Base-by-base conservation (phyloP, 371 early-diverging fungal genomes). In the Nematocida ausubeli region DNA sequence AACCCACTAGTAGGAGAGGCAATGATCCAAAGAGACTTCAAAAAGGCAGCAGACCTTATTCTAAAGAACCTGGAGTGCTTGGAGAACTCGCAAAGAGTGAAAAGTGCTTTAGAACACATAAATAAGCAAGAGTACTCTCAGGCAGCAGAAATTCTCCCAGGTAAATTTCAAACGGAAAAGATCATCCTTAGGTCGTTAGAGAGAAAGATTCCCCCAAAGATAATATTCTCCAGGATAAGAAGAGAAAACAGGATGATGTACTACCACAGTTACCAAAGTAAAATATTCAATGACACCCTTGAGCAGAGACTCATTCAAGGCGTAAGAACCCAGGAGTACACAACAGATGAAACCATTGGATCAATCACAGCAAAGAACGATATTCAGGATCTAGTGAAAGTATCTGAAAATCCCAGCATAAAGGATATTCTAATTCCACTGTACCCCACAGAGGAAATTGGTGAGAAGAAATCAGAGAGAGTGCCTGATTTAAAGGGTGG, bases 261-360 rank as follows among this genome's bases (percentile, higher is more conserved):
- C 85, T 86, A 92, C 32, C 96, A 98, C 86, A 92, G 95, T 3
- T 95, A 94, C 81, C 97, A 98, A 86, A 93, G 93, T 42, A 91
- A 88, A 80, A 86, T 95, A 28, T 98, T 96, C 93, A 98, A 98
- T 86, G 82, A 88, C 26, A 89, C 90, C 22, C 92, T 91, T 2
- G 89, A 91, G 44, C 89, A 90, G 81, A 88, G 95, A 19, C 83
- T 93, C 34, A 84, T 87, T 40, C 91, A 88, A 82, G 95, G 95
- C 16, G 1, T 66, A n/a, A n/a, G 32, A 3, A 26, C n/a, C 3
- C 22, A 66, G 30, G 78, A 75, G 68, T 75, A 75, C 28, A 14
- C 37, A 51, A 30, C 67, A 40, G 55, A 32, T 16, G 28, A 30
- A 34, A 72, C 55, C 50, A 35, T 64, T 35, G 56, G 78, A 1